Evolutionary conservation across 306 rosid species (phyloP), one percentile per base, ranked within the genome.

Genomic region (Cicer chorassanicum): DNA sequence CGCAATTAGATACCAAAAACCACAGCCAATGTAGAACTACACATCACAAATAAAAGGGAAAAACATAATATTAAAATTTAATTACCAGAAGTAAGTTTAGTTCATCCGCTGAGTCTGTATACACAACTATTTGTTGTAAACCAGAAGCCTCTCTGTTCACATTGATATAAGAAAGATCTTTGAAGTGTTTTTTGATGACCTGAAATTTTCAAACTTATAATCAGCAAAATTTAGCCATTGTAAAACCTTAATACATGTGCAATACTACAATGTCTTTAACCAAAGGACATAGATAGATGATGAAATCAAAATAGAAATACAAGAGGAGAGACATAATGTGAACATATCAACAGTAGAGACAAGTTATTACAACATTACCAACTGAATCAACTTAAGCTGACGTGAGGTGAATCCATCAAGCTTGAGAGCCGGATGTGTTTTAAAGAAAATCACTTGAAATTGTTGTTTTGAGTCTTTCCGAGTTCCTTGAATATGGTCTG

Each of bases 331-430:
- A 42, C 36, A 39, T 71, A 77, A 42, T 15, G 46, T 78, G 46
- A 70, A 65, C 54, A 69, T 46, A 78, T 69, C 46, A 48, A 49
- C 64, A 50, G n/a, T 69, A 34, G 67, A 65, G 38, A 64, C 57
- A 74, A 71, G 76, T 68, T 40, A 48, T 53, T 64, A 73, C 15
- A 18, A 69, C 73, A 41, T 85, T 89, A 94, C 99, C 97, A 80
- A 65, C 69, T 90, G 89, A 85, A 94, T 90, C 89, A 94, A 78
- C 74, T 68, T 90, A 79, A 82, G 87, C 78, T 94, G 99, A 75
- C 78, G 95, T 77, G 95, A 87, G 36, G 95, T 92, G 82, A 90
- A 94, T 70, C 96, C 96, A 46, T 65, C 69, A 80, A 94, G 88
- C 79, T 82, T 77, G 71, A 94, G 80, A 82, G 97, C 92, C 3